A percentile compares a stretch with the other conserved stretches of the same genome.
These are phyloP conservation scores for Daldinia concentrica DNA, from an alignment of 495 filamentous ascomycete genomes.

Conservation along the genomic window DNA sequence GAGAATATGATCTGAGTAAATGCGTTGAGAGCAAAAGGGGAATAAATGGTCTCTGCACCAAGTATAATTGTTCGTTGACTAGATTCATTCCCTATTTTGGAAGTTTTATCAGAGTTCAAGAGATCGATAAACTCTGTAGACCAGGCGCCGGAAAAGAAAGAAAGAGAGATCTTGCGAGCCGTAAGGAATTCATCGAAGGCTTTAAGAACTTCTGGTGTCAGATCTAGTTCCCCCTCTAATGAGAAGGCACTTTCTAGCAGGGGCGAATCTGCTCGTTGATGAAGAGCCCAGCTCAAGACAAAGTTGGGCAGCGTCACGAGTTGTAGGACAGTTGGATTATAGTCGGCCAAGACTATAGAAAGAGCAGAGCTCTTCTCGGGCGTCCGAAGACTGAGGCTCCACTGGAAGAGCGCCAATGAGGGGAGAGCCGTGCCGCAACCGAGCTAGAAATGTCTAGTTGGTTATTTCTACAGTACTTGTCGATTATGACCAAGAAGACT, in stretches of 20 bases:
- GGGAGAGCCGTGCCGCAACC: slow-evolving; percentile 93
- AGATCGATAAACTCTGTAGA: slow-evolving; percentile 71
- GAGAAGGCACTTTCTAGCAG: slow-evolving; percentile 52
- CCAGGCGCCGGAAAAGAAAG: slow-evolving; percentile 88
- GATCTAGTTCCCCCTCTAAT: slow-evolving; percentile 75
- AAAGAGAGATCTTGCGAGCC: slow-evolving; percentile 65
- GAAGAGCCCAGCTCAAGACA: slow-evolving; percentile 78
- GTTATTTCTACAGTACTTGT: background rate
- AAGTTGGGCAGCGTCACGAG: slow-evolving; percentile 92
- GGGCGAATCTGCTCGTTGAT: slow-evolving; percentile 45
- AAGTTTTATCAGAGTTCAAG: slow-evolving; percentile 49
- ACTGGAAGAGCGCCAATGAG: slow-evolving; percentile 77
- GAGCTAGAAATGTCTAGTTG: slow-evolving; percentile 63
- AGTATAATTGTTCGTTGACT: slow-evolving; percentile 65
- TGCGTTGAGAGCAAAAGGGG: slow-evolving; percentile 72
- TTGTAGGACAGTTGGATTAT: slow-evolving; percentile 84
- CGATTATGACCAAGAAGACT: slow-evolving; percentile 28
- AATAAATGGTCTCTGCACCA: slow-evolving; percentile 96
- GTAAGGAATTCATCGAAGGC: slow-evolving; percentile 69
- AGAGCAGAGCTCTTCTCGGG: slow-evolving; percentile 49
- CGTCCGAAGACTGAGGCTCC: slow-evolving; percentile 59
- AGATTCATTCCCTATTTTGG: background rate
- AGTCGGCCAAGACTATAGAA: slow-evolving; percentile 83
- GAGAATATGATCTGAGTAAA: slow-evolving; percentile 79
- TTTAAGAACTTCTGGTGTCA: slow-evolving; percentile 69